Percentiles rank a stretch among this genome's conserved stretches.
These are phyloP conservation scores for Penicillium sp. DNA, from an alignment of 2,329 filamentous ascomycete genomes.

Conservation along the genomic window DNA sequence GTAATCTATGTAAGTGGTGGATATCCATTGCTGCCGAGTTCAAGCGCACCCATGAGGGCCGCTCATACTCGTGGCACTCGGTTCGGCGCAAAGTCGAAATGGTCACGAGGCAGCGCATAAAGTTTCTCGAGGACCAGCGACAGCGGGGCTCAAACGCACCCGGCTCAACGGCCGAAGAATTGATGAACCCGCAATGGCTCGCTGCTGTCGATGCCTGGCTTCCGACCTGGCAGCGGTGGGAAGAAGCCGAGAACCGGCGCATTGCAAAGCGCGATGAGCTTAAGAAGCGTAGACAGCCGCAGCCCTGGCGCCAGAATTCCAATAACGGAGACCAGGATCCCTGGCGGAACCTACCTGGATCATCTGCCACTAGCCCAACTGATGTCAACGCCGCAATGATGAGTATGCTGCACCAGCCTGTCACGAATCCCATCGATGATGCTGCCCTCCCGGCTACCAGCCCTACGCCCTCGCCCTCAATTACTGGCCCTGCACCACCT, in stretches of 20 bases:
- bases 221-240: conserved; percentile 43
- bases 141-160: conserved; percentile 8
- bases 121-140: conserved; percentile 38
- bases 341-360: neutral
- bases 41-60: conserved; percentile 34
- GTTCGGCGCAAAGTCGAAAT: conserved; percentile 45
- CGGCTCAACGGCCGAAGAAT: conserved; percentile 23
- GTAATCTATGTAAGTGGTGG: conserved; percentile 47
- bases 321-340: conserved; percentile 25
- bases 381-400: conserved; percentile 1
- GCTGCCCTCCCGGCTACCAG: neutral
- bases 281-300: conserved; percentile 19
- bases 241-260: conserved; percentile 38
- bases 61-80: conserved; percentile 46
- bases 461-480: conserved; percentile 5
- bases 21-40: conserved; percentile 41
- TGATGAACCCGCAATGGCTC: conserved; percentile 41
- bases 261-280: conserved; percentile 40
- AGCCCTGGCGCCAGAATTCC: conserved; percentile 10
- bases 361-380: conserved; percentile 1
- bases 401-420: conserved; percentile 9
- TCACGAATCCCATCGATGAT: conserved; percentile 11
- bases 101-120: conserved; percentile 43
- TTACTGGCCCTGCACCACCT: conserved; percentile 2
- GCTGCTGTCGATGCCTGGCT: conserved; percentile 43